Evolutionary conservation across 2,329 filamentous ascomycete genomes (phyloP).

Genomic region (Colletotrichum spaethianum): DNA sequence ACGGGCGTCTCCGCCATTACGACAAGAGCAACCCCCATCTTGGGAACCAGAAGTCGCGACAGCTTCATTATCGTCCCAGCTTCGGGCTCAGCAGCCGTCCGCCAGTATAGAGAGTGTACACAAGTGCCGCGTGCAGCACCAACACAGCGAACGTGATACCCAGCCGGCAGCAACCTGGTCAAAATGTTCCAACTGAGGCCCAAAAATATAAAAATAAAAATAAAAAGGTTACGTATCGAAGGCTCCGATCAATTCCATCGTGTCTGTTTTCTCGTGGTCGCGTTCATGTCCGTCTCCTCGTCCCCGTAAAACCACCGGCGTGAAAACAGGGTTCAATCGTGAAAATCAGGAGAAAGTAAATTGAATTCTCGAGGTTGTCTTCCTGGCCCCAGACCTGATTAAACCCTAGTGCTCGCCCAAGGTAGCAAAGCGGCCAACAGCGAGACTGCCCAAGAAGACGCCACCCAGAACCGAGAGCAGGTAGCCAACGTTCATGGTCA

Average conservation of each 20-base stretch:
- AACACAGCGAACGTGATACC: background rate
- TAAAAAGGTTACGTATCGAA: background rate
- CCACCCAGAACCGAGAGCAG: constrained; percentile 85
- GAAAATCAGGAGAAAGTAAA: background rate
- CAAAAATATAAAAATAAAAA: background rate
- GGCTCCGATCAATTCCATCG: background rate
- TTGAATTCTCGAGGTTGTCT: background rate
- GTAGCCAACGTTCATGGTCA: constrained; percentile 91
- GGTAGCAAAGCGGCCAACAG: constrained; percentile 78
- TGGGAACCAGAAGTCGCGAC: constrained; percentile 7
- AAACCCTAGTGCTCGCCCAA: constrained; percentile 62
- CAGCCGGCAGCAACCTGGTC: background rate
- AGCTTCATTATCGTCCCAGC: constrained; percentile 16
- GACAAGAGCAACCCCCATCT: background rate
- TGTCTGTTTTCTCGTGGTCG: constrained; percentile 19
- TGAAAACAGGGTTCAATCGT: background rate
- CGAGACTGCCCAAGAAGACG: constrained; percentile 88
- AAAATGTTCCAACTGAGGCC: background rate
- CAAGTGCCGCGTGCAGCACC: background rate
- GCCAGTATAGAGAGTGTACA: background rate
- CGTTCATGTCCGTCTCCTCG: background rate
- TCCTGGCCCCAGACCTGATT: background rate
- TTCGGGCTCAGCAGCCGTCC: background rate
- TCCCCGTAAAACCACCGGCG: background rate
- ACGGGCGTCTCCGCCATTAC: constrained; percentile 1